Percentiles rank a stretch among this genome's conserved stretches.
Conservation (phyloP, 768 basidiomycete genomes). For the Glaciozyma martinii region DNA sequence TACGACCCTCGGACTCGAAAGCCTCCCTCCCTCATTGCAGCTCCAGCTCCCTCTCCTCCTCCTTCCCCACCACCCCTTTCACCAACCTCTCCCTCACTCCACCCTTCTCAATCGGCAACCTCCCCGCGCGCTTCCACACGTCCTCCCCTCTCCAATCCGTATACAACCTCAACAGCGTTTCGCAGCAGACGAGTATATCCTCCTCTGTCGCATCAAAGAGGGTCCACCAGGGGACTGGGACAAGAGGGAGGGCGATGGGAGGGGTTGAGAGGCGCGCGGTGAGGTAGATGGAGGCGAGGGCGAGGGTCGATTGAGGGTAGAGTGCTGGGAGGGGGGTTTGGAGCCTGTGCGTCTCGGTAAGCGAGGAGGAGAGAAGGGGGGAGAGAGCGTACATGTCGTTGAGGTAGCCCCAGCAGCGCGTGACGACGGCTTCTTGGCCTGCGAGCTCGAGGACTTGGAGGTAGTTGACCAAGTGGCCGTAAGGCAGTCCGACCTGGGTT, state of each 20-base stretch:
- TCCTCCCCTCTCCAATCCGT: conserved; percentile 24
- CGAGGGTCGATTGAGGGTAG: conserved; percentile 80
- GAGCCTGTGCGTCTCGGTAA: conserved; percentile 48
- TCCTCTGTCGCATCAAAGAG: conserved; percentile 65
- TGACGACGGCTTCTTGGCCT: conserved; percentile 58
- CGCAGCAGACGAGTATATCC: conserved; percentile 22
- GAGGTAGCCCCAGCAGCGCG: conserved; percentile 82
- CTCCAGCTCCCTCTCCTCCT: background rate
- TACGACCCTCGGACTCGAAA: no score
- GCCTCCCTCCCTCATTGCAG: background rate
- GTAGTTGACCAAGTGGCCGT: conserved; percentile 91
- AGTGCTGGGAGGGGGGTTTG: conserved; percentile 88
- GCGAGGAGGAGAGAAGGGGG: background rate
- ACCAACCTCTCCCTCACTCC: conserved; percentile 15
- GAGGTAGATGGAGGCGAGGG: conserved; percentile 79
- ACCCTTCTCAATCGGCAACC: conserved; percentile 19
- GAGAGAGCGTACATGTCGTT: conserved; percentile 72
- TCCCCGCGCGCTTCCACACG: conserved; percentile 17
- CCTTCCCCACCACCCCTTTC: background rate
- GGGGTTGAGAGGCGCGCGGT: conserved; percentile 56
- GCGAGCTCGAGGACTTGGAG: conserved; percentile 80
- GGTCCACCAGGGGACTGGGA: conserved; percentile 76
- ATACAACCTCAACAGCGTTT: conserved; percentile 28
- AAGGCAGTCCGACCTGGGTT: conserved; percentile 83
- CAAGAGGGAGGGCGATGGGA: conserved; percentile 60